A percentile compares a stretch with the other conserved stretches of the same genome.
These are phyloP conservation scores for Aspergillus proliferans DNA, from an alignment of 2,329 filamentous ascomycete species.

Conservation along the genomic window DNA sequence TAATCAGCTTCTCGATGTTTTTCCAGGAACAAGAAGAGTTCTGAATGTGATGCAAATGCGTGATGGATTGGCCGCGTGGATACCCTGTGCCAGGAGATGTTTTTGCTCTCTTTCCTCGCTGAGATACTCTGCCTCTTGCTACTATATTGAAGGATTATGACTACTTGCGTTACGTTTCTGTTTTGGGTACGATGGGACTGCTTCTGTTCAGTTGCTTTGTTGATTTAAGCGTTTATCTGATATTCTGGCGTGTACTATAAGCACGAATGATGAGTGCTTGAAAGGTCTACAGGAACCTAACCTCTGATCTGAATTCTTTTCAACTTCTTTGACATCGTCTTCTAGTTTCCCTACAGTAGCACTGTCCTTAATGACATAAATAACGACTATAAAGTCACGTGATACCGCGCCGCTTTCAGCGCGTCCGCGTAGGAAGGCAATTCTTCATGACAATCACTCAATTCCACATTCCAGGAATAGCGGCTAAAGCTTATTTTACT, in stretches of 20 bases:
- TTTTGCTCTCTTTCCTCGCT: neutral
- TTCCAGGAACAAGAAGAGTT: conserved; percentile 98
- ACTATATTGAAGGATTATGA: neutral
- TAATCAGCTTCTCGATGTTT: conserved; percentile 97
- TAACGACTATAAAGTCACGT: conserved; percentile 2
- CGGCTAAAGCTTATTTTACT: neutral
- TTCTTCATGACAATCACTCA: neutral
- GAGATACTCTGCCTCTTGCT: neutral
- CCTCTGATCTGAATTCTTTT: too few species aligned
- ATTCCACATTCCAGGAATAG: neutral
- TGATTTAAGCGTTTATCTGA: neutral
- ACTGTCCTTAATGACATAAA: too few species aligned
- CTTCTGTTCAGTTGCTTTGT: neutral
- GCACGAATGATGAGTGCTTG: neutral
- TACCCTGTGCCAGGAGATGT: neutral
- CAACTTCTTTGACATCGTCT: too few species aligned
- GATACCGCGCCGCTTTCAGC: conserved; percentile 4
- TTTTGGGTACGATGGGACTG: neutral
- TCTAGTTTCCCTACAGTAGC: too few species aligned
- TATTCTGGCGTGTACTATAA: conserved; percentile 2
- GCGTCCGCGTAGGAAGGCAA: conserved; percentile 2
- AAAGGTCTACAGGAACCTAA: too few species aligned
- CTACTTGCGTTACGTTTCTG: neutral
- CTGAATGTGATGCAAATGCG: conserved; percentile 6
- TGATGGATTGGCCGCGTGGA: neutral